These are phyloP conservation scores for Aspergillus baeticus DNA, from an alignment of 495 filamentous ascomycete genomes.

Conservation along the genomic window DNA sequence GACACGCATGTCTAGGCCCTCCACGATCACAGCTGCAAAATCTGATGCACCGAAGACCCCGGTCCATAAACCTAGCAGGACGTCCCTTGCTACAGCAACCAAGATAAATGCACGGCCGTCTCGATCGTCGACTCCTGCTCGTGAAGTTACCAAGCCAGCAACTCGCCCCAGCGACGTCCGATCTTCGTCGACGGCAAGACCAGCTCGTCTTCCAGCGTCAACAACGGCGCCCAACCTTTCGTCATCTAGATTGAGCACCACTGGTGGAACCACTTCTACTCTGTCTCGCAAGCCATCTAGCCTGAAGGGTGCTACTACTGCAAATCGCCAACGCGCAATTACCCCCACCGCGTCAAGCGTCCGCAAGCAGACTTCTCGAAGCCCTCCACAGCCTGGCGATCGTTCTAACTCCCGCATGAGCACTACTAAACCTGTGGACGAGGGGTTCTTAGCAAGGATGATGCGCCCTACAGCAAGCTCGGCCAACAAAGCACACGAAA, in stretches of 20 bases:
- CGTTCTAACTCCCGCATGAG: conserved; percentile 44
- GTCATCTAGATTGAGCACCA: conserved; percentile 47
- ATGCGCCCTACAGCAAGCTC: conserved; percentile 85
- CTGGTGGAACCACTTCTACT: conserved; percentile 27
- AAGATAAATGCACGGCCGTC: conserved; percentile 28
- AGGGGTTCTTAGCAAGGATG: conserved; percentile 85
- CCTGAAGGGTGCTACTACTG: conserved; percentile 27
- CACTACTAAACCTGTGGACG: conserved; percentile 55
- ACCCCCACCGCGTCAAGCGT: conserved; percentile 24
- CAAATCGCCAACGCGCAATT: conserved; percentile 21
- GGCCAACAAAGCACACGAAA: conserved; percentile 74
- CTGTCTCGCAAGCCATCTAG: conserved; percentile 46
- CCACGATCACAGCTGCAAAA: conserved; percentile 13
- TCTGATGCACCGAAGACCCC: conserved; percentile 31
- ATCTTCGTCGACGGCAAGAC: conserved; percentile 63
- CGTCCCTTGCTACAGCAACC: conserved; percentile 28
- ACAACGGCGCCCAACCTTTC: conserved; percentile 63
- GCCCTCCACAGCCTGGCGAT: conserved; percentile 31
- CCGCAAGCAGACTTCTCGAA: conserved; percentile 40
- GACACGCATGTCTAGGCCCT: conserved; percentile 15
- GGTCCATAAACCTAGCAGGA: conserved; percentile 34
- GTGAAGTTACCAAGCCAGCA: conserved; percentile 29
- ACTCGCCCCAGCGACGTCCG: conserved; percentile 50
- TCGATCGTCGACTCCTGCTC: conserved; percentile 33
- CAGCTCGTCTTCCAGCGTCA: conserved; percentile 59